phyloP scores from a whole-genome alignment of 495 filamentous ascomycete genomes.

The Staphylotrichum longicolle region DNA sequence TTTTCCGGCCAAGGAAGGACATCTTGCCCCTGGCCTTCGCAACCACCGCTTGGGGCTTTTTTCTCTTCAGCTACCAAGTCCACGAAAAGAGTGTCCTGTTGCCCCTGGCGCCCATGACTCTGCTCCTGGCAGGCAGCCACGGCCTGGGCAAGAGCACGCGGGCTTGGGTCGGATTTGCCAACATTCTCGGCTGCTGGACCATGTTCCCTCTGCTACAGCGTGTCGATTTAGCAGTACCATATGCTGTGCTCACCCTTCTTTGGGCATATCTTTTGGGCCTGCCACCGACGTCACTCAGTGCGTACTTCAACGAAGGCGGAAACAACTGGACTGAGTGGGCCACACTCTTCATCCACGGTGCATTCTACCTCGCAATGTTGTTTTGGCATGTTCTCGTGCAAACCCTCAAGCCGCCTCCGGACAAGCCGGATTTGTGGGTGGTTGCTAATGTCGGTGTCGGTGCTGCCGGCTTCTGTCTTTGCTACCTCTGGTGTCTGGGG shows the following conservation, averaged over 20 bases:
- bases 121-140: conserved; percentile 72
- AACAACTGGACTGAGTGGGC: conserved; percentile 48
- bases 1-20: conserved; percentile 71
- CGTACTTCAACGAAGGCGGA: conserved; percentile 55
- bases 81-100: conserved; percentile 96
- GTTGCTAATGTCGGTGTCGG: conserved; percentile 86
- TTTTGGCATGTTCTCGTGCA: conserved; percentile 76
- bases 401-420: conserved; percentile 60
- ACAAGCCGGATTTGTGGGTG: conserved; percentile 90
- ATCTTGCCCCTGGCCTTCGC: conserved; percentile 77
- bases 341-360: conserved; percentile 66
- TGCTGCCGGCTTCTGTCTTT: conserved; percentile 77
- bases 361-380: conserved; percentile 73
- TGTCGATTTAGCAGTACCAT: conserved; percentile 80
- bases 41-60: conserved; percentile 90
- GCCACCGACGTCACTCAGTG: conserved; percentile 68
- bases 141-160: conserved; percentile 72
- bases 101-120: conserved; percentile 86
- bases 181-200: conserved; percentile 88
- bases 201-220: conserved; percentile 86
- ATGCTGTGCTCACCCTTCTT: conserved; percentile 74
- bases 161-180: conserved; percentile 90
- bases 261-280: conserved; percentile 90
- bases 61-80: conserved; percentile 94
- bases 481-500: conserved; percentile 87